Conservation (phyloP, 2,329 filamentous ascomycete genomes). For the Cryphonectria japonica region DNA sequence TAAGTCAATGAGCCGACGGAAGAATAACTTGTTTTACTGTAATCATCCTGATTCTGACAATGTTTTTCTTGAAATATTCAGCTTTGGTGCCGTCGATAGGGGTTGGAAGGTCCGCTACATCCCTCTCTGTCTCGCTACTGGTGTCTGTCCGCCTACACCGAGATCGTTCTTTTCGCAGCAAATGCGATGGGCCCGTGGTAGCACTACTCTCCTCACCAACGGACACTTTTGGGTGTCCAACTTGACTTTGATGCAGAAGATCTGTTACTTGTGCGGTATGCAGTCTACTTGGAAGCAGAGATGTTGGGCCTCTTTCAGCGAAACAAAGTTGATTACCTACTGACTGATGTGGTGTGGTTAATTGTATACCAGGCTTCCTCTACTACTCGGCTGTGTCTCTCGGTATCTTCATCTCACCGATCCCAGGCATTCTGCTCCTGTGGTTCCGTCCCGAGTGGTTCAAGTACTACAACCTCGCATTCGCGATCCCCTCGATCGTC, state of each 20-base stretch:
- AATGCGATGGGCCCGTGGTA: slow-evolving; percentile 48
- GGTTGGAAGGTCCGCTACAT: slow-evolving; percentile 49
- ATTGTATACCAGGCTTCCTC: slow-evolving; percentile 36
- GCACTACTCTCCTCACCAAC: slow-evolving; percentile 45
- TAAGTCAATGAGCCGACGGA: slow-evolving; percentile 26
- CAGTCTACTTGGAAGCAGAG: not conserved
- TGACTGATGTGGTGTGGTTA: not conserved
- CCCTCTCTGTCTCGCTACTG: slow-evolving; percentile 46
- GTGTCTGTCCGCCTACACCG: slow-evolving; percentile 48
- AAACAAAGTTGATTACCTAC: not conserved
- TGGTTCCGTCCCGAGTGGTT: slow-evolving; percentile 45
- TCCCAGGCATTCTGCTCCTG: slow-evolving; percentile 46
- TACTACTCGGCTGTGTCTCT: slow-evolving; percentile 47
- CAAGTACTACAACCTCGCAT: slow-evolving; percentile 49
- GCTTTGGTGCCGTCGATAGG: slow-evolving; percentile 45
- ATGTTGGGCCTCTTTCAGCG: not conserved
- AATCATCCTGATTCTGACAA: not conserved
- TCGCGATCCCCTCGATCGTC: slow-evolving; percentile 45
- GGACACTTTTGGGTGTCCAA: slow-evolving; percentile 46
- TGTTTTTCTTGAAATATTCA: slow-evolving; percentile 10
- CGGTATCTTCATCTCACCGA: slow-evolving; percentile 45
- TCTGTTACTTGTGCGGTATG: slow-evolving; percentile 46
- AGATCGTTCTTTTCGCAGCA: slow-evolving; percentile 49
- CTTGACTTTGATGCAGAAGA: slow-evolving; percentile 44
- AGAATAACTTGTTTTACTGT: too few species aligned